Evolutionary conservation across 352 stramenopile genomes (phyloP), one percentile per base, ranked within the genome.

Genomic region (Phytophthora citrophthora): DNA sequence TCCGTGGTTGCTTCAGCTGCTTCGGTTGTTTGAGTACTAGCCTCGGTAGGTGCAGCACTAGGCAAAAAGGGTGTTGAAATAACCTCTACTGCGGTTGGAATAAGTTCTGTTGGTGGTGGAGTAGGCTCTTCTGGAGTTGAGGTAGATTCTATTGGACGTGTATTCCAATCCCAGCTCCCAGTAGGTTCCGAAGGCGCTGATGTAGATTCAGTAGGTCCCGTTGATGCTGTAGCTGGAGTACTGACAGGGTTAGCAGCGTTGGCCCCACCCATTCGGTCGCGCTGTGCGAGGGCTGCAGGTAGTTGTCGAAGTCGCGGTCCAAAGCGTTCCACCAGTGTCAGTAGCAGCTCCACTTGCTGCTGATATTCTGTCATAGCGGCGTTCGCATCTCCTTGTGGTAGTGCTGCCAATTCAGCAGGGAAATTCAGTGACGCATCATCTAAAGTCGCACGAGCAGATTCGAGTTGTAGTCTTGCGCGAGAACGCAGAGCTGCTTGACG

Each of bases 271-370:
- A 67, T 54, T n/a, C 74, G 46, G 31, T 81, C 72, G 20, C 64
- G 73, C n/a, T 68, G 49, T 2, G 65, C 61, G 27, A 91, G 61
- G 2, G 80, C 80, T 6, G 72, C 63, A 20, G 82, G 74, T 6
- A 91, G 52, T 23, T 85, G 61, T 4, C 76, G 76, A 34, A 89
- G 46, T 16, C 78, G 63, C 11, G 76, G 62, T n/a, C 73, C 69
- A 54, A 91, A 87, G 13, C 77, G 66, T 3, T 76, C 61, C 10
- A 88, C 59, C 3, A 89, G 64, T 4, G 72, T 76, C 18, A 79
- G 68, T 5, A 89, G 54, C 44, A 81, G 64, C 18, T 74, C 71
- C 29, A 91, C 59, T 38, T 89, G 78, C n/a, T 81, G 56, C 51
- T 88, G 80, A 36, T 88, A 20, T 51, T 71, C 65, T n/a, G 23